phyloP scores from a whole-genome alignment of 2,329 filamentous ascomycete species.

The Penicillium psychrosexuale region DNA sequence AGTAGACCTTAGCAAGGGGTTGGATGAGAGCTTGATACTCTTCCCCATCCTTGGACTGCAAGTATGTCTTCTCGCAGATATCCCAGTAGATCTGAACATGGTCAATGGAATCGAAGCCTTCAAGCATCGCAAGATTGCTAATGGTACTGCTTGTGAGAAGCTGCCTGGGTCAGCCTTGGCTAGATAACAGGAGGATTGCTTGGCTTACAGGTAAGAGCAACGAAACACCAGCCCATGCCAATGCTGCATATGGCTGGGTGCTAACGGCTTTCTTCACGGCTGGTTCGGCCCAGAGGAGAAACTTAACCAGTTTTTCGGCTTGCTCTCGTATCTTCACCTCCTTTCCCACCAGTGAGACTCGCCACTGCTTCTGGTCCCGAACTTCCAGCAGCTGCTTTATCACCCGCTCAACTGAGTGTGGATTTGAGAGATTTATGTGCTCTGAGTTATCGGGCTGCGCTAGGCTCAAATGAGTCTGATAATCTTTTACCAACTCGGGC shows the following conservation, averaged over 20 bases:
- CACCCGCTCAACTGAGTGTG: neutral
- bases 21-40: neutral
- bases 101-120: neutral
- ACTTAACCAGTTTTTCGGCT: constrained; percentile 7
- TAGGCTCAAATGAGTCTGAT: neutral
- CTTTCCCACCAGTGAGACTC: constrained; percentile 9
- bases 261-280: neutral
- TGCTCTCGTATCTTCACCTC: constrained; percentile 6
- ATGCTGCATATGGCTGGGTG: neutral
- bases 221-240: neutral
- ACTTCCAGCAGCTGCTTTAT: neutral
- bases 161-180: neutral
- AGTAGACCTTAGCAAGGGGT: constrained; percentile 19
- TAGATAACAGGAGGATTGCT: neutral
- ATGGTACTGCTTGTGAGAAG: neutral
- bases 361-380: constrained; percentile 18
- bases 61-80: neutral
- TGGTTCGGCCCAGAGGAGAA: constrained; percentile 1
- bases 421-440: neutral
- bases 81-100: neutral
- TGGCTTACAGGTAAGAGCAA: neutral
- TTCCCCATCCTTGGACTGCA: neutral
- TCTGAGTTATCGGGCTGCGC: neutral
- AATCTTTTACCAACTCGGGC: neutral
- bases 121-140: neutral